A percentile compares a stretch with the other conserved stretches of the same genome.
phyloP scores from a whole-genome alignment of 2,329 filamentous ascomycete species.

The Talaromyces sp. region DNA sequence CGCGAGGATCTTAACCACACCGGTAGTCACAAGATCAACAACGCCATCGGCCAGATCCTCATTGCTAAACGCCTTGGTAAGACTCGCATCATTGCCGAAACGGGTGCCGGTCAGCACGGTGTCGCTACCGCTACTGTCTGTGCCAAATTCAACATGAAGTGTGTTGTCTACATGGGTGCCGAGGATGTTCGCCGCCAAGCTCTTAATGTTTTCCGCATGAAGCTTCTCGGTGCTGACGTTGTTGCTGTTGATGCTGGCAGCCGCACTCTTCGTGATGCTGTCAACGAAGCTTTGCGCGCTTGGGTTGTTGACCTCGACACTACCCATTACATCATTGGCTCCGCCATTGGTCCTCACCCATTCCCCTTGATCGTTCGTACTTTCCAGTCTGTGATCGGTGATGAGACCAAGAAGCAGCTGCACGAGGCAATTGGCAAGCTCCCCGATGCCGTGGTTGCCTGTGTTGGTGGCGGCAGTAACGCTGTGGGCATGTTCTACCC shows the following conservation, averaged over 20 bases:
- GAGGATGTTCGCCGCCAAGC: slow-evolving; percentile 96
- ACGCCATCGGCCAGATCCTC: slow-evolving; percentile 90
- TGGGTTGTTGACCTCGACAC: slow-evolving; percentile 93
- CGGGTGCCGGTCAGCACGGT: slow-evolving; percentile 95
- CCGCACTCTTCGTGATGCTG: slow-evolving; percentile 78
- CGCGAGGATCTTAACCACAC: slow-evolving; percentile 97
- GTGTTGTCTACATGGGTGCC: slow-evolving; percentile 97
- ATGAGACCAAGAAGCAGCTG: slow-evolving; percentile 94
- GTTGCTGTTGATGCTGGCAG: slow-evolving; percentile 91
- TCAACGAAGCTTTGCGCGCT: slow-evolving; percentile 91
- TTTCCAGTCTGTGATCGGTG: slow-evolving; percentile 95
- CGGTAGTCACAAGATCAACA: slow-evolving; percentile 99
- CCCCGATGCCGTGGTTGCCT: slow-evolving; percentile 93
- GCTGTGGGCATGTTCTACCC: slow-evolving; percentile 98
- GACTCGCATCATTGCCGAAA: slow-evolving; percentile 97
- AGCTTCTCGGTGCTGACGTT: slow-evolving; percentile 88
- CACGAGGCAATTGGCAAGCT: slow-evolving; percentile 79
- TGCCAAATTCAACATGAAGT: slow-evolving; percentile 97
- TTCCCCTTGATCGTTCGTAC: slow-evolving; percentile 97
- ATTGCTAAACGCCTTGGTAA: slow-evolving; percentile 85
- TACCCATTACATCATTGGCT: slow-evolving; percentile 98
- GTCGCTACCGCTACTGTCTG: slow-evolving; percentile 97
- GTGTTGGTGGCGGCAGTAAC: slow-evolving; percentile 93
- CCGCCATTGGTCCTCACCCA: slow-evolving; percentile 94
- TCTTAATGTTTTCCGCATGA: slow-evolving; percentile 98